These are phyloP conservation scores for Magnaporthiopsis rhizophila DNA, from an alignment of 2,329 filamentous ascomycete species.

Conservation along the genomic window DNA sequence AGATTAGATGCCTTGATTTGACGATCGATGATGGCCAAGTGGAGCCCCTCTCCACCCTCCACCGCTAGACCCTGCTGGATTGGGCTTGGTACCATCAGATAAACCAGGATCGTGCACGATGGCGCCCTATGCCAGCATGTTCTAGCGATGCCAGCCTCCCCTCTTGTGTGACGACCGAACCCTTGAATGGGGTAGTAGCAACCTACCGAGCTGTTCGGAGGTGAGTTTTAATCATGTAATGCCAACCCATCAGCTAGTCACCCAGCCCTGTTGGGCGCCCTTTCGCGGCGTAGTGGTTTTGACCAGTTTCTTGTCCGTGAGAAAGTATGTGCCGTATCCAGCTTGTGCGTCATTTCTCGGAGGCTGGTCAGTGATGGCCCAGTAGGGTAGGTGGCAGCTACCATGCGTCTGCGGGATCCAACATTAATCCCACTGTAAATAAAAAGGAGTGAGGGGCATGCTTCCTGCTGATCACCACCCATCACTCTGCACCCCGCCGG, in stretches of 20 bases:
- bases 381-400: no score
- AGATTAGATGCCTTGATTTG: conserved; percentile 12
- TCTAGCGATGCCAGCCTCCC: not conserved
- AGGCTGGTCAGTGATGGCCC: no score
- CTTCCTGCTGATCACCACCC: no score
- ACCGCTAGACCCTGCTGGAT: not conserved
- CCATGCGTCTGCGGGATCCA: no score
- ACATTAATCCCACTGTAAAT: no score
- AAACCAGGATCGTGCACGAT: not conserved
- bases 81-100: not conserved
- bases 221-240: not conserved
- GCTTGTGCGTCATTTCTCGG: no score
- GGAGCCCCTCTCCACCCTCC: not conserved
- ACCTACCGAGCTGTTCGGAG: not conserved
- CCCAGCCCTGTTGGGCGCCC: not conserved
- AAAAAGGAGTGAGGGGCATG: no score
- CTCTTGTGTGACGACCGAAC: not conserved
- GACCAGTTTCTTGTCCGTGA: not conserved
- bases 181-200: not conserved
- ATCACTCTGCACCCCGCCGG: no score
- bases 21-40: not conserved
- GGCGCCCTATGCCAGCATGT: no score
- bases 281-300: not conserved
- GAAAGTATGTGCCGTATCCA: no score
- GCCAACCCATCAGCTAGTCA: not conserved